Base-by-base conservation (phyloP, 768 basidiomycete genomes). In the Hygrocybe punicea region DNA sequence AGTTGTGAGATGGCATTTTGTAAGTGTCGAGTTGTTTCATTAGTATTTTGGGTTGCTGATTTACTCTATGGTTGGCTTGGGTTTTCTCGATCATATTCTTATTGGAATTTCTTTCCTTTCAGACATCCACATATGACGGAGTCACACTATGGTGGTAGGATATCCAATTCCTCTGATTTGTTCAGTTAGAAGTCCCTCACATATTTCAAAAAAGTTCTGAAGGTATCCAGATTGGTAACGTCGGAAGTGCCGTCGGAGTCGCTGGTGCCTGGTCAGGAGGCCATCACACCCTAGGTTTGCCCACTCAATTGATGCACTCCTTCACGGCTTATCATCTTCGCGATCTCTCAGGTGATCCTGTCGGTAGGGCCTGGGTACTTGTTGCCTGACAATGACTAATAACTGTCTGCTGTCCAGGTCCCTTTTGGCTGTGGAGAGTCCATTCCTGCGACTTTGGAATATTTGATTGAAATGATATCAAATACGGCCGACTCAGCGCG, bases 401-500 rank as follows among this genome's bases (percentile, higher is more conserved):
- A 40, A 47, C 21, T 8, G 60, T 84, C 29, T 3, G 35, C 23
- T 14, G 42, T 21, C 10, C 60, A 87, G 86, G 86, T 42, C 86
- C 87, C 2, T 88, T 87, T 65, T 88, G 85, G 86, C 74, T 88
- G 61, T 86, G 83, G 79, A 86, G 85, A 68, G 80, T 81, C 45
- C 70, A 69, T 16, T 74, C 77, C 9, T 65, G 73, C 21, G 45
- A 51, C 65, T 67, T 63, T n/a, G 10, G 13, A 9, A 53, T 13
- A 9, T 17, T 51, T 13, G 3, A 33, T 23, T 34, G 49, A 37
- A 23, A 14, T n/a, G 13, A 14, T 51, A 23, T 2, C 24, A n/a
- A 51, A 17, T 29, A 23, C 49, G 16, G 11, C 29, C 16, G 8
- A 23, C 24, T 34, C 49, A n/a, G 24, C n/a, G n/a, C n/a, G n/a